A percentile compares a stretch with the other conserved stretches of the same genome.
Conservation (phyloP, 768 basidiomycete genomes). For the Lactarius evosmus region DNA sequence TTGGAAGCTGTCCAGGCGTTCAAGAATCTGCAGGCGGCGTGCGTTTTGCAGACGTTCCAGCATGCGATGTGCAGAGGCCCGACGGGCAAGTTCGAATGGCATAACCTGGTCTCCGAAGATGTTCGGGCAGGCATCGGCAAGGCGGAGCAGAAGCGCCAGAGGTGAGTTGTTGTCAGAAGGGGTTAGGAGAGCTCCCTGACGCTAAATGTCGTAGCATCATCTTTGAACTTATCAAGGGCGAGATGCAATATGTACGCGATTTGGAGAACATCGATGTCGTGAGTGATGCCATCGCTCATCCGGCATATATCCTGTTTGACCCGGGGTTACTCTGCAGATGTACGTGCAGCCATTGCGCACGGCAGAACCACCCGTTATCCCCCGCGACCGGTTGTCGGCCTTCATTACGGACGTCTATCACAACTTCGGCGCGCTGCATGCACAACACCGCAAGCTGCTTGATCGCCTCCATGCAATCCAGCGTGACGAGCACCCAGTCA, state of each 20-base stretch:
- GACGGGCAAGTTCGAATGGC: conserved; percentile 85
- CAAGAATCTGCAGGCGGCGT: conserved; percentile 73
- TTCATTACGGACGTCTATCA: conserved; percentile 90
- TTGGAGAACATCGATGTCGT: conserved; percentile 81
- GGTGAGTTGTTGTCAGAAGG: conserved; percentile 47
- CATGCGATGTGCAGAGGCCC: conserved; percentile 80
- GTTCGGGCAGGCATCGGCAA: conserved; percentile 58
- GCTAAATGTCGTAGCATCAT: conserved; percentile 57
- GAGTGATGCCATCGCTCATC: conserved; percentile 28
- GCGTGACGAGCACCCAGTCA: conserved; percentile 78
- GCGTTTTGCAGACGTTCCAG: conserved; percentile 88
- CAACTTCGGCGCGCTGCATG: conserved; percentile 74
- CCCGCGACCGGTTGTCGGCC: conserved; percentile 60
- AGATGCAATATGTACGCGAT: conserved; percentile 94
- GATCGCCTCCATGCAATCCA: conserved; percentile 84
- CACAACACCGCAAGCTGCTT: conserved; percentile 72
- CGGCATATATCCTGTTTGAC: neutral
- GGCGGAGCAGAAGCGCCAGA: conserved; percentile 78
- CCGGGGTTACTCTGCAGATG: conserved; percentile 48
- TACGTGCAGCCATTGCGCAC: conserved; percentile 73
- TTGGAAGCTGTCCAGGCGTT: conserved; percentile 83
- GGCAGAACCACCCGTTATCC: conserved; percentile 75
- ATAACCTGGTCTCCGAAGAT: conserved; percentile 76
- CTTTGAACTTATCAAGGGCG: conserved; percentile 92
- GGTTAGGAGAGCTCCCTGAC: neutral